Evolutionary conservation across 768 basidiomycete genomes (phyloP), one percentile per base, ranked within the genome.

Genomic region (Lactifluus volemus): DNA sequence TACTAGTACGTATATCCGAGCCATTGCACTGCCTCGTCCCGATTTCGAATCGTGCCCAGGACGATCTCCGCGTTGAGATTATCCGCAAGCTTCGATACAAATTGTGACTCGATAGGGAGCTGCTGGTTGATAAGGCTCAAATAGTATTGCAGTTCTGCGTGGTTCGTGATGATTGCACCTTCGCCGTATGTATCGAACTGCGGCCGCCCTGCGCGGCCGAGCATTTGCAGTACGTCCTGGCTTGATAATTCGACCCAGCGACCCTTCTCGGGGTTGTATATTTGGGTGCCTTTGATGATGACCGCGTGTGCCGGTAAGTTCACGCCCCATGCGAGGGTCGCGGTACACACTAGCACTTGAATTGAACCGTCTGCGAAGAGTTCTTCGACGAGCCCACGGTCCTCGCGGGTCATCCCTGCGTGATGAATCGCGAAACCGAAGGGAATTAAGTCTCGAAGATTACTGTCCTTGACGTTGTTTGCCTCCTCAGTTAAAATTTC

Each of bases 201-300:
- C 14, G 96, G 97, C 55, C 96, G 84, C 69, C 97, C 97, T 3
- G 97, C 97, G 67, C 95, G 87, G 51, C 97, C 97, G 3, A 98
- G 85, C 97, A 99, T 98, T 74, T 99, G 97, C 5, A 99, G 77
- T 0, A 98, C 94, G 70, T 98, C 97, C 73, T 98, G 97, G 0
- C 88, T 85, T 1, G 92, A 95, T 6, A 98, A 75, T 71, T 98
- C 97, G 4, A 90, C 88, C 97, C 97, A 99, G 4, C 90, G 85
- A 19, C 97, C 97, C 74, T 98, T 97, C 74, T 97, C 95, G 0
- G 97, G 97, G 72, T 97, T 98, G 75, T 98, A 99, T 63, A 98
- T 95, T 75, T 98, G 95, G 0, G 97, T 98, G n/a, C 97, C 97
- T 72, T 98, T 99, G 79, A 99, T 98, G 76, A 98, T 93, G 74